Evolutionary conservation across 1,284 basidiomycete species (phyloP).

Genomic region (Mixia osmundae): DNA sequence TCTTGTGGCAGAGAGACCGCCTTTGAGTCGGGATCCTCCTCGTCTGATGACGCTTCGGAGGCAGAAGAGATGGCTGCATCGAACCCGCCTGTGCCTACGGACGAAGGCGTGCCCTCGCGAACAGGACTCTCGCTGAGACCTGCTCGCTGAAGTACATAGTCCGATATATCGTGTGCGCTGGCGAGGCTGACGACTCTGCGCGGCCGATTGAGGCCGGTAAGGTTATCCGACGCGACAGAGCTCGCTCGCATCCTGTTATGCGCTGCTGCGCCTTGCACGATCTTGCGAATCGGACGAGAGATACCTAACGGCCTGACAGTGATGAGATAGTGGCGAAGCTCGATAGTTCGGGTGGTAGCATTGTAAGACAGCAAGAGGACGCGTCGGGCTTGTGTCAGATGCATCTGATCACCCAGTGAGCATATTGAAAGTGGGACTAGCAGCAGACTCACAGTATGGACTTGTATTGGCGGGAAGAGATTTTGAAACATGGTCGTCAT

Average conservation of each 20-base stretch:
- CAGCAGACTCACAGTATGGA: constrained; percentile 26
- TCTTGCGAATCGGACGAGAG: constrained; percentile 67
- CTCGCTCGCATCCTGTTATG: too few relatives aligned
- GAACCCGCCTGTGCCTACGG: constrained; percentile 14
- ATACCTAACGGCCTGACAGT: constrained; percentile 86
- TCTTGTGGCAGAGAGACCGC: constrained; percentile 60
- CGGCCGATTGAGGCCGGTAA: constrained; percentile 11
- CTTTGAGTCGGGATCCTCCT: constrained; percentile 42
- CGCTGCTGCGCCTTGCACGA: constrained; percentile 44
- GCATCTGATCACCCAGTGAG: constrained; percentile 23
- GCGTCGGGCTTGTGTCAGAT: constrained; percentile 59
- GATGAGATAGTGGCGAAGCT: constrained; percentile 86
- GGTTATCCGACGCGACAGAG: constrained; percentile 16
- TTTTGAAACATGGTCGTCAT: constrained; percentile 31
- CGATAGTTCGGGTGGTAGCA: constrained; percentile 58
- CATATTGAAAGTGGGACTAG: neutral
- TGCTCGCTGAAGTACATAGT: constrained; percentile 60
- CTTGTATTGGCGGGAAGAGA: constrained; percentile 29
- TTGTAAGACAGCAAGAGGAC: constrained; percentile 88
- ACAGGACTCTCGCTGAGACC: too few relatives aligned
- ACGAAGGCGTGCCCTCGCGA: too few relatives aligned
- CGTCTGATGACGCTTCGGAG: constrained; percentile 31
- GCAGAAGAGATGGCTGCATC: constrained; percentile 51
- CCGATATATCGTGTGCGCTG: constrained; percentile 77
- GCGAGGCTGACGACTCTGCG: constrained; percentile 44